Evolutionary conservation across 352 stramenopile species (phyloP).

Genomic region (Globisporangium spiculum): DNA sequence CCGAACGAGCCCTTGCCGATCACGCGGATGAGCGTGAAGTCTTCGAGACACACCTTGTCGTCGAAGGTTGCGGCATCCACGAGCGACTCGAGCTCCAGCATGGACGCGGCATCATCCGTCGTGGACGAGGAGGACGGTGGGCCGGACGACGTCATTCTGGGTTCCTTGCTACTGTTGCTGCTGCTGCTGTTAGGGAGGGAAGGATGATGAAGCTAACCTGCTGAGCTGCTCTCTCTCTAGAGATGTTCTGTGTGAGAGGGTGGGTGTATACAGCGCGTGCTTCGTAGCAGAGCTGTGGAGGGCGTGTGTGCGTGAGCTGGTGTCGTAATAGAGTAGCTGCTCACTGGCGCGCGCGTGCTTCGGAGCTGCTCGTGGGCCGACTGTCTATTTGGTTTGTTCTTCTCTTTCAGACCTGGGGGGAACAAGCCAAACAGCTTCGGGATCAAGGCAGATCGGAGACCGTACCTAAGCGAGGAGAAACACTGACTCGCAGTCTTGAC

Average conservation of each 20-base stretch:
- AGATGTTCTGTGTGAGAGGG: neutral
- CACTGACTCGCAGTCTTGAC: neutral
- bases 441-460: too few species aligned
- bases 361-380: neutral
- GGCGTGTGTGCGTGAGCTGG: neutral
- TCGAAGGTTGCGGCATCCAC: slow-evolving; percentile 77
- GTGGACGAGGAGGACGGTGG: slow-evolving; percentile 26
- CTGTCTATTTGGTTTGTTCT: slow-evolving; percentile 1
- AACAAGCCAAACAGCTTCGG: neutral
- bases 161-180: slow-evolving; percentile 19
- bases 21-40: slow-evolving; percentile 88
- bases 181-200: neutral
- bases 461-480: neutral
- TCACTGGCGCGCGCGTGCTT: neutral
- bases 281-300: neutral
- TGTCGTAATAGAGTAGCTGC: neutral
- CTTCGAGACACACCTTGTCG: slow-evolving; percentile 86
- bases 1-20: slow-evolving; percentile 89
- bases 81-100: slow-evolving; percentile 64
- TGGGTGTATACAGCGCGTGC: slow-evolving; percentile 1
- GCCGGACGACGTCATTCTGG: slow-evolving; percentile 56
- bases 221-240: neutral
- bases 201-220: slow-evolving; percentile 1
- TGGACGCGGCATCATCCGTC: slow-evolving; percentile 27
- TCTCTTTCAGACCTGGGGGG: neutral